Evolutionary conservation across 208 protist genomes (phyloP).

Genomic region (Kentomonas sorsogonicus): DNA sequence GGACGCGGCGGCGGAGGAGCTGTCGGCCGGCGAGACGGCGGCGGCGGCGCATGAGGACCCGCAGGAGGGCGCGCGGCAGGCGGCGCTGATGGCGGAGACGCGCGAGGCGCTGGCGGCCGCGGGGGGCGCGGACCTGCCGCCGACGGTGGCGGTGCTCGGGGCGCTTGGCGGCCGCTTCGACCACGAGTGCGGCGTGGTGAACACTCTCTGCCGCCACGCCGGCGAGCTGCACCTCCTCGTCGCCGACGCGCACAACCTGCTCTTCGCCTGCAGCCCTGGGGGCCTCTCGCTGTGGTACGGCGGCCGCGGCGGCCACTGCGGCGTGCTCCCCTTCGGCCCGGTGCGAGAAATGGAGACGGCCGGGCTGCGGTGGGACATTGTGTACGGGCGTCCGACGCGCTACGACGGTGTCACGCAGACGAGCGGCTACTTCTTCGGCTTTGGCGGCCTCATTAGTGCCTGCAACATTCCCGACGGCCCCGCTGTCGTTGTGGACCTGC

Average conservation of each 20-base stretch:
- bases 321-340: constrained; percentile 53
- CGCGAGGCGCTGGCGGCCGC: not conserved
- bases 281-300: not conserved
- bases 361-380: constrained; percentile 66
- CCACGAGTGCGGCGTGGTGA: constrained; percentile 57
- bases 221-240: constrained; percentile 27
- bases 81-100: not conserved
- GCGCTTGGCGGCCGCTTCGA: constrained; percentile 61
- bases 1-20: not conserved
- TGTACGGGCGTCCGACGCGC: constrained; percentile 26
- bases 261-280: constrained; percentile 63
- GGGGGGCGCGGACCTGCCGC: not conserved
- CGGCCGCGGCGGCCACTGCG: constrained; percentile 30
- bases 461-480: constrained; percentile 28
- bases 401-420: constrained; percentile 49
- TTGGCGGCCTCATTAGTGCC: constrained; percentile 48
- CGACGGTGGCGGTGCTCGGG: not conserved
- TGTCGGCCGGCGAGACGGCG: not conserved
- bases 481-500: too few relatives aligned
- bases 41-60: not conserved
- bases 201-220: constrained; percentile 23
- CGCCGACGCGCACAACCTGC: constrained; percentile 27
- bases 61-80: not conserved
- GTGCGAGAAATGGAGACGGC: constrained; percentile 63
- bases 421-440: constrained; percentile 31